Percentiles rank a stretch among this genome's conserved stretches.
phyloP scores from a whole-genome alignment of 176 grass and related monocot genomes.

The Zoysia japonica region DNA sequence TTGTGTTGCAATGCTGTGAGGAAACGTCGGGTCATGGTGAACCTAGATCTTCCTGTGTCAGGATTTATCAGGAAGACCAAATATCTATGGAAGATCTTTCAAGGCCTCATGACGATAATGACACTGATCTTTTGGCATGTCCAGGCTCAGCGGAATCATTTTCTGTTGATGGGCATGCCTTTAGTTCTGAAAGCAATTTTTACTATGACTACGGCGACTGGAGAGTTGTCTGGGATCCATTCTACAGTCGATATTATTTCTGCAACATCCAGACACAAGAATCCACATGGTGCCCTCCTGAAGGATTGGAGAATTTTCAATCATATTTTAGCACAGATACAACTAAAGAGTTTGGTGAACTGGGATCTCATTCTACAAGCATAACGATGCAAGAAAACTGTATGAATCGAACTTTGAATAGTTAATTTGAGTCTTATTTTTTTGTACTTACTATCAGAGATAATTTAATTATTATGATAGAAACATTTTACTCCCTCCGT shows the following conservation, averaged over 20 bases:
- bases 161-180: constrained; percentile 29
- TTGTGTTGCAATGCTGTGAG: constrained; percentile 15
- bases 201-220: constrained; percentile 71
- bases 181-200: constrained; percentile 40
- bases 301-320: constrained; percentile 67
- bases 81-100: constrained; percentile 32
- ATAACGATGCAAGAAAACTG: constrained; percentile 38
- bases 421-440: neutral
- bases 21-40: constrained; percentile 26
- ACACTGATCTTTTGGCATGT: constrained; percentile 5
- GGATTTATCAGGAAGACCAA: constrained; percentile 47
- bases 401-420: constrained; percentile 19
- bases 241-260: constrained; percentile 77
- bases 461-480: constrained; percentile 18
- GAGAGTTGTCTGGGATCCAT: constrained; percentile 79
- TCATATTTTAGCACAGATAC: constrained; percentile 44
- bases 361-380: constrained; percentile 39
- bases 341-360: constrained; percentile 20
- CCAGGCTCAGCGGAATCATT: constrained; percentile 39
- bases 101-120: constrained; percentile 32
- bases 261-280: constrained; percentile 73
- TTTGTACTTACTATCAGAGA: constrained; percentile 16
- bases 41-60: constrained; percentile 32
- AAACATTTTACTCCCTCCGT: neutral
- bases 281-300: constrained; percentile 81